Evolutionary conservation across 2,329 filamentous ascomycete species (phyloP), one percentile per base, ranked within the genome.

Genomic region (Phialocephala sp.): DNA sequence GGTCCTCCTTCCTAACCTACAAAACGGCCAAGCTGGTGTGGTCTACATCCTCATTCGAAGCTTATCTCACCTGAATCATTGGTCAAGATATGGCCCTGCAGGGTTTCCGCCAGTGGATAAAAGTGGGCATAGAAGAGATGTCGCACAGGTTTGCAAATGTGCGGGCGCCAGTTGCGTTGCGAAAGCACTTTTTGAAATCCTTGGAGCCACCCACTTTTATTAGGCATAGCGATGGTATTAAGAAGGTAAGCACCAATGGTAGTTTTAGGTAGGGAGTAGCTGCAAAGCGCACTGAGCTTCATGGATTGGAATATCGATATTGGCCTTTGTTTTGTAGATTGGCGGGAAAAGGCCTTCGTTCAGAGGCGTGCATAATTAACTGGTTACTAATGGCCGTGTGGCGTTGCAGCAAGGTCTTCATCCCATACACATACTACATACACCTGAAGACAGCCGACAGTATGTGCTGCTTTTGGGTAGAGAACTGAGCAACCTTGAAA

Each of bases 161-260:
- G n/a, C 22, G n/a, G 45, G 45, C 45, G 45, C n/a, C n/a, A 50
- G 20, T 50, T 50, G 45, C 22, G n/a, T 50, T 50, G n/a, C n/a
- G n/a, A 50, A 50, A 50, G 45, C n/a, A 50, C 45, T 2, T 11
- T 11, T 20, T 50, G 45, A 22, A 5, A 50, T 24, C 45, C 20
- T 50, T 50, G 45, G 12, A 20, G 18, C 24, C 24, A 11, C 14
- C 24, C 50, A 54, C 50, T 32, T 52, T 54, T 54, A 54, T 11
- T 6, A 50, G 20, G 45, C 22, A 50, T 50, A 50, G 11, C 22
- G 11, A 50, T 27, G 12, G 45, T 50, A 50, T 9, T 50, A 50
- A 50, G 45, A n/a, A 4, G 45, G n/a, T 3, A 32, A 32, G 27
- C 27, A 32, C 27, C 27, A 32, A 32, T 32, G 27, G 6, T 32